Base-by-base conservation (phyloP, 2,329 filamentous ascomycete species). In the Leptodontidium sp. region DNA sequence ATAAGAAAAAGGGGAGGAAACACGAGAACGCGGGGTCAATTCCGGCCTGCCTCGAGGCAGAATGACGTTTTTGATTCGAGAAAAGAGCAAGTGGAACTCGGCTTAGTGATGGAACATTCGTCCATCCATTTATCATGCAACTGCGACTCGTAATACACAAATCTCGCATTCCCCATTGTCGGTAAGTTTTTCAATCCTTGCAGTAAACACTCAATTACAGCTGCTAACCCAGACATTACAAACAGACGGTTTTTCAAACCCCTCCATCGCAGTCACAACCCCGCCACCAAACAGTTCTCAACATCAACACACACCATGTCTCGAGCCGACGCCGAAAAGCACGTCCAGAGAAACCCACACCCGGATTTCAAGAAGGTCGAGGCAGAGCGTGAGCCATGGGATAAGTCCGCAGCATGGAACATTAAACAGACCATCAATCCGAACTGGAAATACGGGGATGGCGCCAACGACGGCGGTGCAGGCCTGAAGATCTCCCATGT, bases 311-410 rank as follows among this genome's bases (percentile, higher is more conserved):
- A 38, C 55, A 72, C 35, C 29, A 76, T 75, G 74, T 70, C 70
- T 64, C 68, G 71, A 66, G 67, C 64, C 32, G 75, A 77, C 26
- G 76, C 75, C 29, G 76, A 78, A 63, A 77, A 76, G 64, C 53
- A 65, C 8, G 76, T 78, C 72, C 82, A 89, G 77, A 87, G 88
- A 77, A 92, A 91, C 79, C 88, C 88, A 1, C 91, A 93, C 80
- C 87, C 87, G 2, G 90, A 95, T 82, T 95, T 95, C 84, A 91
- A 93, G 77, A 80, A 82, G 24, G 88, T 93, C 66, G 90, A 95
- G 81, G 84, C 84, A 50, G 85, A 86, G 11, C 88, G 92, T 4
- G 87, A 89, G 0, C 82, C 85, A 67, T 94, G 87, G 81, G 83
- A 90, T 75, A 72, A 78, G 17, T 68, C 77, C 6, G 76, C 81